Conservation (phyloP, 768 basidiomycete genomes). For the Tubosaeta sp. region DNA sequence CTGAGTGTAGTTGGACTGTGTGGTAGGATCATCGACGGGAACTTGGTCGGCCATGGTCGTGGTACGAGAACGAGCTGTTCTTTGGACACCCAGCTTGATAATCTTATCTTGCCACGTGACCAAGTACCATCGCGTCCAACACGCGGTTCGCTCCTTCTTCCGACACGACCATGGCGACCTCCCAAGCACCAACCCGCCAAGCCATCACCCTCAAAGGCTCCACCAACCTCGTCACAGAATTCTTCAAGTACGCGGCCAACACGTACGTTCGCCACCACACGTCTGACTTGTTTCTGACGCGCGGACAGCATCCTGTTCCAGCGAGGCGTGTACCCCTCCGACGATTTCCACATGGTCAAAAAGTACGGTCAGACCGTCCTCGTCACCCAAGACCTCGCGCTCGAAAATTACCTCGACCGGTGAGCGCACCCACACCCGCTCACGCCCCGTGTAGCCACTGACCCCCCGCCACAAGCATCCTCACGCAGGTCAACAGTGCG, state of each 20-base stretch:
- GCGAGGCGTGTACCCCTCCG: conserved; percentile 93
- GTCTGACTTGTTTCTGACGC: not conserved
- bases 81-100: too few relatives aligned
- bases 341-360: conserved; percentile 99
- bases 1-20: conserved; percentile 55
- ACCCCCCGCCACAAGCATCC: conserved; percentile 67
- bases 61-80: too few relatives aligned
- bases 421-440: conserved; percentile 32
- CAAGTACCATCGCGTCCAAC: conserved; percentile 10
- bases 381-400: conserved; percentile 86
- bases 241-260: conserved; percentile 99
- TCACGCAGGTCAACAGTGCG: conserved; percentile 90
- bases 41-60: conserved; percentile 14
- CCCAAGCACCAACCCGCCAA: conserved; percentile 51
- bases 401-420: conserved; percentile 92
- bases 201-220: conserved; percentile 96
- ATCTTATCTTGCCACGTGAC: conserved; percentile 11
- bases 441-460: too few relatives aligned
- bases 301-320: conserved; percentile 86
- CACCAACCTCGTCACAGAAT: conserved; percentile 90
- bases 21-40: conserved; percentile 37
- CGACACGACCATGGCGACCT: conserved; percentile 36
- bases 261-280: conserved; percentile 59
- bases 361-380: conserved; percentile 97
- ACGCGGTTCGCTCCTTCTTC: not conserved